These are phyloP conservation scores for Cutaneotrichosporon mucoides DNA, from an alignment of 1,284 basidiomycete genomes.

Conservation along the genomic window DNA sequence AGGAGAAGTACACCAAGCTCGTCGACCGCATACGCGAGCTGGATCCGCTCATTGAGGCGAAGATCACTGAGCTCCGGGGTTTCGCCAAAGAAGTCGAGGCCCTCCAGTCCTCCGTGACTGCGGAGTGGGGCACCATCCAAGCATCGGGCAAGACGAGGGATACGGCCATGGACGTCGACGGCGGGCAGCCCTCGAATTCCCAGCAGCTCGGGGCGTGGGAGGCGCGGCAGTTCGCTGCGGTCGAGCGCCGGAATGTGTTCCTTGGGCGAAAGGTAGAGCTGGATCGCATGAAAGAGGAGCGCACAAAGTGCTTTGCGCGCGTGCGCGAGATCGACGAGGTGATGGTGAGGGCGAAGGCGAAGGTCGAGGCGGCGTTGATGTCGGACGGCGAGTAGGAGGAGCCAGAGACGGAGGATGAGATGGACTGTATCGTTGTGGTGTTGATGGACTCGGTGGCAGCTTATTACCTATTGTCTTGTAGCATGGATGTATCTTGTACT, in stretches of 20 bases:
- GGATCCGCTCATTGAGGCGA: neutral
- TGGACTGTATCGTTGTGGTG: too few relatives aligned
- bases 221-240: neutral
- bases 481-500: too few relatives aligned
- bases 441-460: too few relatives aligned
- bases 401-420: too few relatives aligned
- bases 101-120: neutral
- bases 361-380: neutral
- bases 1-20: neutral
- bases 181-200: too few relatives aligned
- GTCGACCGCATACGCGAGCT: neutral
- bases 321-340: neutral
- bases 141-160: too few relatives aligned
- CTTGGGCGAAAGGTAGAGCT: neutral
- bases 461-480: too few relatives aligned
- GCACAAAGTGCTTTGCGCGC: neutral
- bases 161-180: neutral
- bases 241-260: neutral
- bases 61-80: neutral
- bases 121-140: neutral
- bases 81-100: neutral
- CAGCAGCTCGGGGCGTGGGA: neutral
- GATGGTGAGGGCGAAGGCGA: neutral
- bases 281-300: neutral
- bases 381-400: neutral